These are phyloP conservation scores for Karstenula rhodostoma DNA, from an alignment of 2,329 filamentous ascomycete species.

Conservation along the genomic window DNA sequence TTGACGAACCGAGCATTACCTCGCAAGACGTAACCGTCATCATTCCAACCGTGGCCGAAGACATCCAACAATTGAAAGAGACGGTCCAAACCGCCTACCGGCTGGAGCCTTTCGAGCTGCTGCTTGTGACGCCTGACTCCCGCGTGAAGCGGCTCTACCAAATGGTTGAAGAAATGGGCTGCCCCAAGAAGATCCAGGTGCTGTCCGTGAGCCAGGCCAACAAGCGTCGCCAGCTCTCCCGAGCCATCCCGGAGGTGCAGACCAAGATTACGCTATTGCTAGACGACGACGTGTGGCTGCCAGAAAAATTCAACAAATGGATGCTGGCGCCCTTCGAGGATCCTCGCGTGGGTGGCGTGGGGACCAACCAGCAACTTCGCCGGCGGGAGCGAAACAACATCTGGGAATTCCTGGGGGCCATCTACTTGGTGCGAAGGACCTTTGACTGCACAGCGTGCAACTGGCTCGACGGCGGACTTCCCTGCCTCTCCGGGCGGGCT, in stretches of 20 bases:
- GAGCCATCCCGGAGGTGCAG: conserved; percentile 83
- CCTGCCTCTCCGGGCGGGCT: conserved; percentile 93
- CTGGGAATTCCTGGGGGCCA: conserved; percentile 89
- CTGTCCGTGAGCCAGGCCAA: conserved; percentile 86
- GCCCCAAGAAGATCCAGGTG: conserved; percentile 71
- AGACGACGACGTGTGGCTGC: conserved; percentile 96
- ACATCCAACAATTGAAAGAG: conserved; percentile 81
- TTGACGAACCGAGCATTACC: conserved; percentile 80
- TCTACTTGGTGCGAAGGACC: conserved; percentile 92
- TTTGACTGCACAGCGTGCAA: conserved; percentile 97
- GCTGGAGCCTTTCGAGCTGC: conserved; percentile 74
- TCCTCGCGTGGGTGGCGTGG: conserved; percentile 82
- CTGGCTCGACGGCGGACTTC: conserved; percentile 93
- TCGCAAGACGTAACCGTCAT: conserved; percentile 90
- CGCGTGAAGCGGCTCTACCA: conserved; percentile 74
- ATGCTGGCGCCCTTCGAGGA: conserved; percentile 93
- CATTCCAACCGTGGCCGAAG: conserved; percentile 89
- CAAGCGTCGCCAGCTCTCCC: conserved; percentile 92
- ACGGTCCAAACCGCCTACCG: conserved; percentile 81
- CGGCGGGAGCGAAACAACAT: conserved; percentile 70
- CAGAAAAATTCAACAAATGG: conserved; percentile 84
- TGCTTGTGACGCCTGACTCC: conserved; percentile 86
- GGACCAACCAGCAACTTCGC: conserved; percentile 86
- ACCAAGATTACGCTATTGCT: conserved; percentile 91
- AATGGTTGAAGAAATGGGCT: conserved; percentile 58